Conservation (phyloP, 345 rosid species). For the Hibiscus syriacus region DNA sequence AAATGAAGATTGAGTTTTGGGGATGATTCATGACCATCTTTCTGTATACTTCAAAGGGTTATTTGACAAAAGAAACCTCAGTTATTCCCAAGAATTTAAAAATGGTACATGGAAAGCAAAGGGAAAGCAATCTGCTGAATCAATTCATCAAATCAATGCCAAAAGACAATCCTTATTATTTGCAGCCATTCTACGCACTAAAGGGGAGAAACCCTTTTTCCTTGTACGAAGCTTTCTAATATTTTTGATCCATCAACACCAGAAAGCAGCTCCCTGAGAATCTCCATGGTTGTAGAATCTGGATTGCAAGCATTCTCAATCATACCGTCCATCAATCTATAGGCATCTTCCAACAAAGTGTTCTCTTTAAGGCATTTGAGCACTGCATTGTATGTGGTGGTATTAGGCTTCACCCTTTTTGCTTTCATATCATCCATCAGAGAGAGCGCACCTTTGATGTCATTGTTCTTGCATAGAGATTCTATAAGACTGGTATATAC, state of each 20-base stretch:
- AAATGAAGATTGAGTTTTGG: too few relatives aligned
- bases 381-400: constrained; percentile 60
- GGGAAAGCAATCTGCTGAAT: neutral
- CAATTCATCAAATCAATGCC: neutral
- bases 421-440: constrained; percentile 62
- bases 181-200: constrained; percentile 9
- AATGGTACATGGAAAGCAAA: neutral
- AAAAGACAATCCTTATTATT: neutral
- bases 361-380: constrained; percentile 53
- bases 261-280: constrained; percentile 63
- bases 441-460: constrained; percentile 33
- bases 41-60: too few relatives aligned
- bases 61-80: neutral
- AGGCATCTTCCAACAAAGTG: constrained; percentile 36
- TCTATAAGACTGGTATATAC: constrained; percentile 67
- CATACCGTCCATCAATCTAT: constrained; percentile 66
- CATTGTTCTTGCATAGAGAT: constrained; percentile 38
- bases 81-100: neutral
- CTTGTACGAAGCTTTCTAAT: constrained; percentile 41
- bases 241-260: constrained; percentile 44
- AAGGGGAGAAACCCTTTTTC: constrained; percentile 29
- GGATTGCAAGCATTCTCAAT: constrained; percentile 48
- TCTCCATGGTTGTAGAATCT: constrained; percentile 60
- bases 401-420: constrained; percentile 49
- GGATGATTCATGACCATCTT: too few relatives aligned